Base-by-base conservation (phyloP, 2,329 filamentous ascomycete genomes). In the Elsinoe ampelina region DNA sequence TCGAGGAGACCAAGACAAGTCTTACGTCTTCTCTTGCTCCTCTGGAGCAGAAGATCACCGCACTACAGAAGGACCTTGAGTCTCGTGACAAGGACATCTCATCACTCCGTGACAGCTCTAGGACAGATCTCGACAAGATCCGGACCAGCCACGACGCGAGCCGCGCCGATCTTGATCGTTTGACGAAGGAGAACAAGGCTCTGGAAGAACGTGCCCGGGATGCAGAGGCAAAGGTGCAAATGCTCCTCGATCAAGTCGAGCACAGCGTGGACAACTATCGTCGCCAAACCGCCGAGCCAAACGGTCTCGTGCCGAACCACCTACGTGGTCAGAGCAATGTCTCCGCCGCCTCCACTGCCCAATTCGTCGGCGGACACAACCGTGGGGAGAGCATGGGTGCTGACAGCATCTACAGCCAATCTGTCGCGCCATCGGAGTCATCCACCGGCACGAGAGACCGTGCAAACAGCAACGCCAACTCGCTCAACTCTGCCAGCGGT, bases 181-280 rank as follows among this genome's bases (percentile, higher is more conserved):
- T 97, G 34, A 89, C 90, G 65, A 80, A 84, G 55, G 91, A 96
- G 71, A 95, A 97, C 65, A 72, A 75, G 0, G 74, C 85, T 35
- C 81, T 98, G 2, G 91, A 97, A 69, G 83, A 83, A 63, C 87
- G 92, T 42, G 92, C 91, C 5, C 78, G 82, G 54, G 92, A 96
- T 69, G 93, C 93, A 1, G 93, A 98, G 73, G 84, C 88, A 62
- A 95, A 95, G 67, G 93, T 98, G 19, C 89, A 88, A 32, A 81
- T 95, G 66, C 82, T 98, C 51, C 83, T 98, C 11, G 90, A 97
- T 69, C 92, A 97, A 68, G 91, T 98, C 36, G 92, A 95, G 71
- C 83, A 84, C 39, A 95, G 89, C 3, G 93, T 98, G 13, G 91
- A 93, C 72, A 95, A 88, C 69, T 97, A 97, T 71, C 87, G 93